phyloP scores from a whole-genome alignment of 208 protist species.

The Crithidia expoeki region DNA sequence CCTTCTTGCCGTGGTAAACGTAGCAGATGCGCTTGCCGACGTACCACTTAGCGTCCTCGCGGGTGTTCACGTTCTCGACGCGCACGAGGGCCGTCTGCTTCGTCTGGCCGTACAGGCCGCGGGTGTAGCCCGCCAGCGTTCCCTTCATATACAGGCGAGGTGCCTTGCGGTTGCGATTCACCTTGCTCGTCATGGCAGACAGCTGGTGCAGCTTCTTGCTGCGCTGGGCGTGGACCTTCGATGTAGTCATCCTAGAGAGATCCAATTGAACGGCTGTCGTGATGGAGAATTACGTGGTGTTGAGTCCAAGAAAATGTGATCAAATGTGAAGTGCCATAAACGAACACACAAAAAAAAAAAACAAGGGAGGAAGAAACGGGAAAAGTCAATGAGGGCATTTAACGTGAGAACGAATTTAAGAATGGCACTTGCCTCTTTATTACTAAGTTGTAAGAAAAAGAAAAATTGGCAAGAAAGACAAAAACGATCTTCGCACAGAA shows the following conservation, averaged over 20 bases:
- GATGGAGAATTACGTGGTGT: background rate
- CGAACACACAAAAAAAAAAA: background rate
- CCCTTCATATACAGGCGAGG: constrained; percentile 94
- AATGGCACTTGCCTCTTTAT: too few relatives aligned
- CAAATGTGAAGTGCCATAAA: background rate
- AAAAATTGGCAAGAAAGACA: too few relatives aligned
- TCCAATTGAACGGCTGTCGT: constrained; percentile 14
- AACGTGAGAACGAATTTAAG: too few relatives aligned
- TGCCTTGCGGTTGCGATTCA: constrained; percentile 86
- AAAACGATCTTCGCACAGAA: too few relatives aligned
- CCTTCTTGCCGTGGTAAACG: constrained; percentile 97
- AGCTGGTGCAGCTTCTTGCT: constrained; percentile 93
- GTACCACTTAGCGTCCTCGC: constrained; percentile 97
- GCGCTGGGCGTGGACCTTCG: constrained; percentile 81
- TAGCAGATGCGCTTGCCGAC: constrained; percentile 99
- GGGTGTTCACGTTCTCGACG: constrained; percentile 97
- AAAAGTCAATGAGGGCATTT: too few relatives aligned
- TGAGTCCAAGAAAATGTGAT: background rate
- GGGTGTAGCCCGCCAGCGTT: constrained; percentile 90
- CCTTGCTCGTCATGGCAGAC: constrained; percentile 82
- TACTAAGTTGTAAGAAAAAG: background rate
- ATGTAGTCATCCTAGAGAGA: constrained; percentile 56
- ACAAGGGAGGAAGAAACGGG: background rate
- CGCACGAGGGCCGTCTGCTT: constrained; percentile 95
- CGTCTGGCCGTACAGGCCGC: constrained; percentile 93